Evolutionary conservation across 805 yeast species (phyloP), one percentile per base, ranked within the genome.

Genomic region (Spencermartinsiella europaea): DNA sequence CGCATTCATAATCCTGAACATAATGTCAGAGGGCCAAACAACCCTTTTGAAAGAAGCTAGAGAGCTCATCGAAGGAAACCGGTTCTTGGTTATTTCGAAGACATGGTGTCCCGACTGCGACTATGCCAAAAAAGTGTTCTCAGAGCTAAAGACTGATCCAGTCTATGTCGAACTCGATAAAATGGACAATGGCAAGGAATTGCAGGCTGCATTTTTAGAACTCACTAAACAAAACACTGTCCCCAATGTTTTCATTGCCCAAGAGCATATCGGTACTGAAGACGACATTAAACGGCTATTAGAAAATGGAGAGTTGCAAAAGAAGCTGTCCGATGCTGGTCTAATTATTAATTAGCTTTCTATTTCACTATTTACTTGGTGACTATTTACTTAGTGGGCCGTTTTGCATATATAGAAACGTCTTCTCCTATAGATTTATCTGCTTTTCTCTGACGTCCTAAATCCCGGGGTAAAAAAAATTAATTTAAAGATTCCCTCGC

Each of bases 41-140:
- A n/a, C n/a, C n/a, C n/a, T n/a, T n/a, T n/a, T 50, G 15, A 35
- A 45, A 10, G 62, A 61, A 45, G 87, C 83, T 2, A 64, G 70
- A 44, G 64, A 72, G 21, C 64, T 79, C 45, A 70, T 83, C 46
- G 44, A 59, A 7, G 55, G 66, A 2, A 66, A 81, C 63, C 69
- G 69, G 41, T 77, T 64, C 54, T 69, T 84, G 49, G 75, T 81
- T 74, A 60, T 83, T 10, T 77, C 85, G 35, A 84, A 83, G 54
- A 72, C 82, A 16, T 83, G 89, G 89, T 84, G 93, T 63, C 85
- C 87, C 2, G 90, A 84, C 56, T 83, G 90, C 56, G 79, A 75
- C 42, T 84, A 81, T 60, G 77, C 84, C 2, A 71, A 75, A 49
- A 65, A 66, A 21, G 63, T 82, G 19, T 81, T 80, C 73, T 70